Evolutionary conservation across 129 eudicot species (phyloP).

Genomic region (Artemisia argyi): DNA sequence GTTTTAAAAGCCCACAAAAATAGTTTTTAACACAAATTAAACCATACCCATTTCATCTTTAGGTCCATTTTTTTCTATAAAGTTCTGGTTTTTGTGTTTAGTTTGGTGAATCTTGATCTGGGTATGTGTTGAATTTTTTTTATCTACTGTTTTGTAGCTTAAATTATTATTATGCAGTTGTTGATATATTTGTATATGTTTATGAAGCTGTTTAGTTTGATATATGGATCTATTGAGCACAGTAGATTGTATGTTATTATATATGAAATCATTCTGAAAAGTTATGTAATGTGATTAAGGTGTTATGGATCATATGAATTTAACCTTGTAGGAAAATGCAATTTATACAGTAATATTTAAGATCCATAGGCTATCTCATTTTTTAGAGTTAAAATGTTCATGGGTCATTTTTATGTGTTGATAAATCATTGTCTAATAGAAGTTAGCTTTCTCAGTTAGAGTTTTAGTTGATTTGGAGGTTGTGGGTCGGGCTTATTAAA

Average conservation of each 20-base stretch:
- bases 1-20: slow-evolving; percentile 1
- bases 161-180: background rate
- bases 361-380: too few relatives aligned
- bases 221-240: slow-evolving; percentile 7
- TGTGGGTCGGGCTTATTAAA: too few relatives aligned
- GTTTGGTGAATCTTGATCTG: slow-evolving; percentile 3
- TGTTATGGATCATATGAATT: background rate
- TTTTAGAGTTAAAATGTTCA: too few relatives aligned
- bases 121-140: slow-evolving; percentile 12
- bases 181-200: background rate
- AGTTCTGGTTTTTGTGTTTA: background rate
- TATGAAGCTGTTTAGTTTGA: background rate
- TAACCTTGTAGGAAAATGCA: too few relatives aligned
- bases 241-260: background rate
- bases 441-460: too few relatives aligned
- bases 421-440: too few relatives aligned
- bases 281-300: background rate
- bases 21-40: background rate
- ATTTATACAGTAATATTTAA: too few relatives aligned
- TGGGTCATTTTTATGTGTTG: too few relatives aligned
- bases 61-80: background rate
- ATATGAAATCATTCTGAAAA: background rate
- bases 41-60: slow-evolving; percentile 17
- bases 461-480: too few relatives aligned
- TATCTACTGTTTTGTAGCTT: slow-evolving; percentile 5